Percentiles rank a stretch among this genome's conserved stretches.
phyloP scores from a whole-genome alignment of 192 early-diverging fungal species.

The Nowakowskiella sp. region DNA sequence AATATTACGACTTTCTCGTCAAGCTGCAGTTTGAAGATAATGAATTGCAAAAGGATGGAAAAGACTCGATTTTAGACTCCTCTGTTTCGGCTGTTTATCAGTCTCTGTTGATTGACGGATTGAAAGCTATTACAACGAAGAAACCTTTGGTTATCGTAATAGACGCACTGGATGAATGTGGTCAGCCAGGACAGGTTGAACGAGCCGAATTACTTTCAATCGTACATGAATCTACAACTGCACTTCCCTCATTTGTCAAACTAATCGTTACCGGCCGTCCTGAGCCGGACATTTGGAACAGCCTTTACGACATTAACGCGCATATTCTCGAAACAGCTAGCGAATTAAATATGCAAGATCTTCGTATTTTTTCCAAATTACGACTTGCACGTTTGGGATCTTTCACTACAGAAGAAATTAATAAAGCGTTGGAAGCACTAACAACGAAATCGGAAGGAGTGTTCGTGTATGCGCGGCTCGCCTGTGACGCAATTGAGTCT shows the following conservation, averaged over 20 bases:
- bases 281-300: constrained; percentile 14
- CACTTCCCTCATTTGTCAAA: constrained; percentile 9
- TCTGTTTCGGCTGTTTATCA: background rate
- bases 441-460: constrained; percentile 14
- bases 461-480: constrained; percentile 9
- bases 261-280: constrained; percentile 15
- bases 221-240: background rate
- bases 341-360: no score
- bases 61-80: background rate
- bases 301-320: background rate
- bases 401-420: no score
- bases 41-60: background rate
- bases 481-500: background rate
- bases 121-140: background rate
- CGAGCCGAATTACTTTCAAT: constrained; percentile 5
- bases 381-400: no score
- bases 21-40: background rate
- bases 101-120: background rate
- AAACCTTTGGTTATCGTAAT: constrained; percentile 12
- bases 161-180: constrained; percentile 20
- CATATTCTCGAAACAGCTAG: no score
- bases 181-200: background rate
- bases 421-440: background rate
- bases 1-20: no score
- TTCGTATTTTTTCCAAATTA: no score